phyloP scores from a whole-genome alignment of 352 stramenopile genomes.

The Phytophthora pistaciae region DNA sequence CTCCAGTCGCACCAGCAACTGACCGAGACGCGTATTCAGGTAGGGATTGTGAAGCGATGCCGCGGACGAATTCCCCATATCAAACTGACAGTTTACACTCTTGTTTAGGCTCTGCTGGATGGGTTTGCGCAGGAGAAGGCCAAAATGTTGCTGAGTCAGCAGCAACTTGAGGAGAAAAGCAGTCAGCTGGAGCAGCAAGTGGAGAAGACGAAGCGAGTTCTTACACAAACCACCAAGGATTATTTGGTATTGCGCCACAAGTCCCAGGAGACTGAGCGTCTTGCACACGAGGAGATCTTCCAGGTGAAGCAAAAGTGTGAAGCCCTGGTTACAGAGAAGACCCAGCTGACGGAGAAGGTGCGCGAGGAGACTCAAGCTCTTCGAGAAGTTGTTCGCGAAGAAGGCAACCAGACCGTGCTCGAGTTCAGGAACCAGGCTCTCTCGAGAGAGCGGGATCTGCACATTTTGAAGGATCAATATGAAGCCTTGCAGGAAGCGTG shows the following conservation, averaged over 20 bases:
- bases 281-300: constrained; percentile 68
- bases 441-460: constrained; percentile 69
- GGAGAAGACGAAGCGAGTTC: constrained; percentile 61
- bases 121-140: constrained; percentile 64
- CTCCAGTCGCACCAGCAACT: constrained; percentile 65
- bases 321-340: constrained; percentile 50
- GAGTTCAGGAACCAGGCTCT: constrained; percentile 67
- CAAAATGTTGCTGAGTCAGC: constrained; percentile 52
- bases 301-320: constrained; percentile 51
- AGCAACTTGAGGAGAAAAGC: constrained; percentile 46
- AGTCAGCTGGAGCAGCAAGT: constrained; percentile 55
- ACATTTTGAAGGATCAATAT: constrained; percentile 84
- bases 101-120: constrained; percentile 55
- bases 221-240: constrained; percentile 79
- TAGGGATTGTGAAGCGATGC: constrained; percentile 16
- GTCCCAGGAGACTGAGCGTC: constrained; percentile 65
- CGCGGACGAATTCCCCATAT: not conserved
- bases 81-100: not conserved
- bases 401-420: constrained; percentile 63
- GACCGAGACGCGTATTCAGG: constrained; percentile 66
- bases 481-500: constrained; percentile 77
- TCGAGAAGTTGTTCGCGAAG: constrained; percentile 55
- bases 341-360: constrained; percentile 49
- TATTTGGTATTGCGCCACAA: constrained; percentile 81
- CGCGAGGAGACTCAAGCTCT: constrained; percentile 55